A percentile compares a stretch with the other conserved stretches of the same genome.
phyloP scores from a whole-genome alignment of 2,329 filamentous ascomycete genomes.

The Fusarium sp. region DNA sequence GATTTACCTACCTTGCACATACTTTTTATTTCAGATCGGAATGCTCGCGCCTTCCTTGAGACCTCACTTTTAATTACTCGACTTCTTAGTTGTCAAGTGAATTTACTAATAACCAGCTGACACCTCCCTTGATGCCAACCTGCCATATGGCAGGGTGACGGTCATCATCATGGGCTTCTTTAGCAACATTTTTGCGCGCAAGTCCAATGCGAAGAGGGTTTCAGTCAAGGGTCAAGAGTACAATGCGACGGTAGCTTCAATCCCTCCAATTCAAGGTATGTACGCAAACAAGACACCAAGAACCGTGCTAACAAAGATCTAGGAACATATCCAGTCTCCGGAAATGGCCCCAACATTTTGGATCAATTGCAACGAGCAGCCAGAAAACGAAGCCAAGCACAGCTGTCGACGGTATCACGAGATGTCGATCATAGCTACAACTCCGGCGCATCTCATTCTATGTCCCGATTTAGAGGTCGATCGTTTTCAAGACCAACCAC shows the following conservation, averaged over 20 bases:
- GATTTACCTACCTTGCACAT: not conserved
- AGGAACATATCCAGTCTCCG: slow-evolving; percentile 47
- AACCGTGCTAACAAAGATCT: slow-evolving; percentile 1
- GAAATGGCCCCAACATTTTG: slow-evolving; percentile 45
- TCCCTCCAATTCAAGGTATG: slow-evolving; percentile 45
- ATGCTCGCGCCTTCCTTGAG: slow-evolving; percentile 38
- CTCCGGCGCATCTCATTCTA: slow-evolving; percentile 33
- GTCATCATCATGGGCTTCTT: slow-evolving; percentile 47
- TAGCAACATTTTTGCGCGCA: slow-evolving; percentile 44
- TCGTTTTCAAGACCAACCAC: slow-evolving; percentile 37
- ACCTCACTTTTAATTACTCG: slow-evolving; percentile 20
- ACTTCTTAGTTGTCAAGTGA: not conserved
- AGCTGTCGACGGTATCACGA: slow-evolving; percentile 29
- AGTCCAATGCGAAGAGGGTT: slow-evolving; percentile 24
- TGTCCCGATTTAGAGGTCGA: slow-evolving; percentile 32
- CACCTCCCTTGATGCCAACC: not conserved
- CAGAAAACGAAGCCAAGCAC: slow-evolving; percentile 45
- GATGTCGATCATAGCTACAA: slow-evolving; percentile 6
- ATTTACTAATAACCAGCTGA: not conserved
- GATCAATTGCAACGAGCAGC: slow-evolving; percentile 46
- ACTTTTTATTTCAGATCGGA: slow-evolving; percentile 19
- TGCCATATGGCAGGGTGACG: slow-evolving; percentile 39
- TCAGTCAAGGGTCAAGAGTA: slow-evolving; percentile 45
- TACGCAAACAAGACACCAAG: not conserved
- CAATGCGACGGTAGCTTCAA: slow-evolving; percentile 43